Evolutionary conservation across 176 grass and related monocot genomes (phyloP).

Genomic region (Stipa capillata): DNA sequence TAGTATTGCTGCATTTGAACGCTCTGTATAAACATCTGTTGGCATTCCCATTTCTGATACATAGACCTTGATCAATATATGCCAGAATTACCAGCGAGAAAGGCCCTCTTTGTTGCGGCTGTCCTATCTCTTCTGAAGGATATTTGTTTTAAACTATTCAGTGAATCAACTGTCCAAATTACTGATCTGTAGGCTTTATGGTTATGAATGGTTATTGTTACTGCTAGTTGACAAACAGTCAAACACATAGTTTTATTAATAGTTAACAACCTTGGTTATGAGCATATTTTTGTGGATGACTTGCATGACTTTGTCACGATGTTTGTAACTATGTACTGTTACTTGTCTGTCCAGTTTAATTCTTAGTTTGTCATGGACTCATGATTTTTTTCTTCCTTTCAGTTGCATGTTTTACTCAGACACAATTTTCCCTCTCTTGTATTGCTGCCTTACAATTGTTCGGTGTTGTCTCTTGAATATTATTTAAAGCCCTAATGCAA

Average conservation of each 20-base stretch:
- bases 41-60: constrained; percentile 7
- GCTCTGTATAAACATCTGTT: not conserved
- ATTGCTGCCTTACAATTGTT: not conserved
- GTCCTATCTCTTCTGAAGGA: too few species aligned
- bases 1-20: not conserved
- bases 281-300: not conserved
- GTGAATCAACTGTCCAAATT: not conserved
- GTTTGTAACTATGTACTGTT: not conserved
- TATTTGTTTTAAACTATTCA: not conserved
- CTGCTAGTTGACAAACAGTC: not conserved
- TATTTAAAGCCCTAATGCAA: not conserved
- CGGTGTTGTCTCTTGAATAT: not conserved
- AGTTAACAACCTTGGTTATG: not conserved
- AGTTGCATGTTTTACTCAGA: not conserved
- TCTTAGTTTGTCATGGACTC: not conserved
- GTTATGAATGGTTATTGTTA: not conserved
- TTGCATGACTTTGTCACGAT: not conserved
- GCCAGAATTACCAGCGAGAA: too few species aligned
- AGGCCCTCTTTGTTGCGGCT: too few species aligned
- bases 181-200: not conserved
- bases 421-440: not conserved
- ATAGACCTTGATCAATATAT: not conserved
- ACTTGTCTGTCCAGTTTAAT: not conserved
- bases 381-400: not conserved
- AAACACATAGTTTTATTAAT: not conserved